Percentiles rank a stretch among this genome's conserved stretches.
Conservation (phyloP, 164 flowering plant genomes). For the Sedum album region DNA sequence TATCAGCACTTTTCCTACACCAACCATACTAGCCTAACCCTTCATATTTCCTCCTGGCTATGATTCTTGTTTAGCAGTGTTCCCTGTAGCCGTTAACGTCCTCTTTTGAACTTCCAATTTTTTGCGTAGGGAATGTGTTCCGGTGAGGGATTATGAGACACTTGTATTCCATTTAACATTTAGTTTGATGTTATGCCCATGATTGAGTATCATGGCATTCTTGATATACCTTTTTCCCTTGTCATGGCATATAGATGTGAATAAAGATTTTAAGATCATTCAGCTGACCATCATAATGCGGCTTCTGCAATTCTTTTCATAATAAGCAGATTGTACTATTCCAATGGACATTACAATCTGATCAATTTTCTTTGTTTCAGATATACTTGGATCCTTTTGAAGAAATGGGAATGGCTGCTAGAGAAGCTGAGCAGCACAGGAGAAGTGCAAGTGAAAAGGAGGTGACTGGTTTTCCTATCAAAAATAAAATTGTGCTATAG, state of each 20-base stretch:
- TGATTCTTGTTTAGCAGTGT: background rate
- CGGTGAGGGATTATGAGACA: background rate
- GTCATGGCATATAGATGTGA: background rate
- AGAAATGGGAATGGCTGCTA: slow-evolving; percentile 53
- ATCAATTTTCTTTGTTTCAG: background rate
- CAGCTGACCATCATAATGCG: background rate
- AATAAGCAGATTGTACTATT: background rate
- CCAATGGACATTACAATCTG: background rate
- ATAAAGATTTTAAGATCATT: background rate
- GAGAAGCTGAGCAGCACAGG: slow-evolving; percentile 71
- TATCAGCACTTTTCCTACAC: background rate
- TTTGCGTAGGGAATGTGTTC: background rate
- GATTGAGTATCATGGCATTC: background rate
- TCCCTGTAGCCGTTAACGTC: background rate
- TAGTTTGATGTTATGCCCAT: background rate
- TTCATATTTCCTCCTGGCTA: background rate
- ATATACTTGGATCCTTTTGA: slow-evolving; percentile 60
- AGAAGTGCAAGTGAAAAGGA: slow-evolving; percentile 88
- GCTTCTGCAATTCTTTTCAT: background rate
- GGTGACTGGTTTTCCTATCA: slow-evolving; percentile 26
- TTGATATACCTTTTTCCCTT: background rate
- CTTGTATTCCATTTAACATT: background rate
- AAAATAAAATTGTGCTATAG: background rate
- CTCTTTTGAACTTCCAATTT: background rate
- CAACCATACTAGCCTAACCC: background rate